Evolutionary conservation across 1,284 basidiomycete genomes (phyloP).

Genomic region (Cryptococcus jaspeensis): DNA sequence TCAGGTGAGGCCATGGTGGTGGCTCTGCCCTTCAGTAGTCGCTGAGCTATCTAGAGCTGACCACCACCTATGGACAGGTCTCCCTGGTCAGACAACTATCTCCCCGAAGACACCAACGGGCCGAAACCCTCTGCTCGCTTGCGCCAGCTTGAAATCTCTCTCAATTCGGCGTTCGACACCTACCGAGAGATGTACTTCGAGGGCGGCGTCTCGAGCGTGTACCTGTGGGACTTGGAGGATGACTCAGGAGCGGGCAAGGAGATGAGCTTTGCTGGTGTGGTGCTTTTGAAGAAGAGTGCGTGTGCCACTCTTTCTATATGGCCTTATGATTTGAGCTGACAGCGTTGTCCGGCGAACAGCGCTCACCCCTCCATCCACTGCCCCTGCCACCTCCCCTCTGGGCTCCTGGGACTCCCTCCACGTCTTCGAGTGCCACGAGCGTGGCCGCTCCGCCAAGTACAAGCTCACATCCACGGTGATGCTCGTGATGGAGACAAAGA

Average conservation of each 20-base stretch:
- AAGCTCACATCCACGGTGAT: constrained; percentile 97
- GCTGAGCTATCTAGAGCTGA: neutral
- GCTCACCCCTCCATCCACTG: constrained; percentile 7
- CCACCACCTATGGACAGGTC: constrained; percentile 59
- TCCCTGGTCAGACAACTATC: constrained; percentile 95
- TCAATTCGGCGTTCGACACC: constrained; percentile 95
- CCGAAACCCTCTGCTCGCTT: constrained; percentile 79
- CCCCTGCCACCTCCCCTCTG: constrained; percentile 12
- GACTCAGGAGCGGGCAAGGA: constrained; percentile 54
- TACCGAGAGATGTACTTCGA: constrained; percentile 99
- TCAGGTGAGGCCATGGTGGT: constrained; percentile 60
- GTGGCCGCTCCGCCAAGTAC: constrained; percentile 88
- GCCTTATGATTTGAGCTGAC: neutral
- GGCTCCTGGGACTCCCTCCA: constrained; percentile 95
- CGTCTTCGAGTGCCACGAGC: constrained; percentile 90
- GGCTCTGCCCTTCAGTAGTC: neutral
- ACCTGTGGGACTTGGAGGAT: constrained; percentile 97
- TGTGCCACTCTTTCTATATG: constrained; percentile 16
- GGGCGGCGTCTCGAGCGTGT: constrained; percentile 94
- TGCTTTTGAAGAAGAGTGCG: constrained; percentile 92
- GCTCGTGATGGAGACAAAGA: constrained; percentile 80
- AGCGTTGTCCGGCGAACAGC: constrained; percentile 37
- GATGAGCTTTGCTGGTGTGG: constrained; percentile 82
- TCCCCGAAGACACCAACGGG: constrained; percentile 76
- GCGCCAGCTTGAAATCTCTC: constrained; percentile 84